Conservation (phyloP, 2,329 filamentous ascomycete species). For the Fusarium sp. region DNA sequence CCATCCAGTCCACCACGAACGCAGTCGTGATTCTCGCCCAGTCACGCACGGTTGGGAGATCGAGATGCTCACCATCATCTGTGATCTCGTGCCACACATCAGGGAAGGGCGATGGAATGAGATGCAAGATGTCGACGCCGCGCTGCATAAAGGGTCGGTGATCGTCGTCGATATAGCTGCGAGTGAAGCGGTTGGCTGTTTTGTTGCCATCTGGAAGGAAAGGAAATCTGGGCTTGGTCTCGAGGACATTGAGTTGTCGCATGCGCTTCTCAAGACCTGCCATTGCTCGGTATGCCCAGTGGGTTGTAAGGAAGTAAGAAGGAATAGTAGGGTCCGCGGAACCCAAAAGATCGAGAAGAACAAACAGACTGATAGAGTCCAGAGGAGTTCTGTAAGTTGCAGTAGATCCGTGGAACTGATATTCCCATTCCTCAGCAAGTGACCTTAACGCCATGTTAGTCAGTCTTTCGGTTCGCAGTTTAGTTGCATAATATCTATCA, state of each 20-base stretch:
- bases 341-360: constrained; percentile 92
- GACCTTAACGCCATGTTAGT: constrained; percentile 56
- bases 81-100: constrained; percentile 85
- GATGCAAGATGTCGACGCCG: constrained; percentile 88
- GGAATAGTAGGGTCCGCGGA: constrained; percentile 75
- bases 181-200: constrained; percentile 58
- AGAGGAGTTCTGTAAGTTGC: constrained; percentile 82
- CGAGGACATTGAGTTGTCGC: constrained; percentile 73
- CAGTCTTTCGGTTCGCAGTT: neutral
- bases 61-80: constrained; percentile 87
- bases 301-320: constrained; percentile 89
- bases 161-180: constrained; percentile 79
- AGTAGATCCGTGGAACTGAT: constrained; percentile 72
- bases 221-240: constrained; percentile 61
- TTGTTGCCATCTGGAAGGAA: constrained; percentile 78
- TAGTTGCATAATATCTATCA: constrained; percentile 46
- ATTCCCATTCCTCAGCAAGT: constrained; percentile 85
- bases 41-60: constrained; percentile 82
- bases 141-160: constrained; percentile 90
- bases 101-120: constrained; percentile 89
- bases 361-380: constrained; percentile 84
- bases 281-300: constrained; percentile 90
- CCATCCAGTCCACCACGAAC: constrained; percentile 93
- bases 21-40: constrained; percentile 88
- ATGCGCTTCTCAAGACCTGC: constrained; percentile 80